These are phyloP conservation scores for Tephrocybe rancida DNA, from an alignment of 768 basidiomycete species.

Conservation along the genomic window DNA sequence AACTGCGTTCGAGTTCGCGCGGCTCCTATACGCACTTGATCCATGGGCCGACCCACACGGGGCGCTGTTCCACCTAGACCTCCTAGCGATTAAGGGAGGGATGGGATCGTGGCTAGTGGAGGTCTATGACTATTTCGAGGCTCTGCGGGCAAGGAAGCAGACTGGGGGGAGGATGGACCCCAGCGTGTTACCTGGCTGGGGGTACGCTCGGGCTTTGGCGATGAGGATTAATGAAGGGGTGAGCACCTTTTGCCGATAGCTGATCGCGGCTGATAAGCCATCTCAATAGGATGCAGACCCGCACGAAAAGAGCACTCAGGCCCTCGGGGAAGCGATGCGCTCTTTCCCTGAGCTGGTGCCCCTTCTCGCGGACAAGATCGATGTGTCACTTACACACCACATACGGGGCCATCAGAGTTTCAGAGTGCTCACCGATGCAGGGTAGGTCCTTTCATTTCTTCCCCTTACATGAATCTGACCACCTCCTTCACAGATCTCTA, in stretches of 20 bases:
- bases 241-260: neutral
- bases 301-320: slow-evolving; percentile 61
- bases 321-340: slow-evolving; percentile 71
- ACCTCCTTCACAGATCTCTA: slow-evolving; percentile 31
- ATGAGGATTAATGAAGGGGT: slow-evolving; percentile 56
- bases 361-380: slow-evolving; percentile 84
- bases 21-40: slow-evolving; percentile 84
- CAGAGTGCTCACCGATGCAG: slow-evolving; percentile 61
- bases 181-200: slow-evolving; percentile 75
- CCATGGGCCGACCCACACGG: slow-evolving; percentile 91
- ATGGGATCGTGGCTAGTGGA: slow-evolving; percentile 83
- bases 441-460: slow-evolving; percentile 35
- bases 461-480: neutral
- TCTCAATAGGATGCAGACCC: too few relatives aligned
- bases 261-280: too few relatives aligned
- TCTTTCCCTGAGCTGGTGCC: slow-evolving; percentile 83
- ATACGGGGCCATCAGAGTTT: slow-evolving; percentile 66
- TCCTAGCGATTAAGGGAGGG: slow-evolving; percentile 78
- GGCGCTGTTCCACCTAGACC: slow-evolving; percentile 80
- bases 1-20: slow-evolving; percentile 89
- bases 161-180: slow-evolving; percentile 43
- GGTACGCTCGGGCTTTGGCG: slow-evolving; percentile 71
- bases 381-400: slow-evolving; percentile 59
- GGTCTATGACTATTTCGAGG: slow-evolving; percentile 51
- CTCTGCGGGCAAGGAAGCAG: slow-evolving; percentile 12